Evolutionary conservation across 2,329 filamentous ascomycete species (phyloP).

Genomic region (Fusarium phyllophilum): DNA sequence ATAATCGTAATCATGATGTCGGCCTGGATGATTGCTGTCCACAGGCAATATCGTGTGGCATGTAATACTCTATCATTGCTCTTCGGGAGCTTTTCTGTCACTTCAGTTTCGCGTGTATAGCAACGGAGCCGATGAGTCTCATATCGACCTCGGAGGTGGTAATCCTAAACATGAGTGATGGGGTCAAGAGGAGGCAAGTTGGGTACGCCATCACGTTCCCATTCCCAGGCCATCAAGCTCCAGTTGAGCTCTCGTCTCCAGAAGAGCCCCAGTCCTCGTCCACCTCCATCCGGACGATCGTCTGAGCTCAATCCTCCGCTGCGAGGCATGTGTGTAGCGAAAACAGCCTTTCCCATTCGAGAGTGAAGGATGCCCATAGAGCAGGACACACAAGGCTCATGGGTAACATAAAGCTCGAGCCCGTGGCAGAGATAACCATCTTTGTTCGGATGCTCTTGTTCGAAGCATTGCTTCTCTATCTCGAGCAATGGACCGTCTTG

Average conservation of each 20-base stretch:
- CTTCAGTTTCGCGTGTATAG: conserved; percentile 18
- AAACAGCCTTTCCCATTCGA: conserved; percentile 86
- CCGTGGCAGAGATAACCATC: conserved; percentile 95
- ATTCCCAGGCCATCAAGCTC: conserved; percentile 86
- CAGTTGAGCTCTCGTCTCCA: conserved; percentile 85
- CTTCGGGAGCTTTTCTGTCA: conserved; percentile 17
- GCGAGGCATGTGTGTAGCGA: conserved; percentile 79
- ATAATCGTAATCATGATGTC: conserved; percentile 21
- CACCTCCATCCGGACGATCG: conserved; percentile 66
- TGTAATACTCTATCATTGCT: conserved; percentile 33
- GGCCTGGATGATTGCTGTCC: conserved; percentile 4
- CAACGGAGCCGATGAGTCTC: conserved; percentile 45
- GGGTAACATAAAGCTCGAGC: conserved; percentile 91
- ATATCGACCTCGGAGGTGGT: conserved; percentile 53
- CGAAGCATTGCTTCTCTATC: conserved; percentile 71
- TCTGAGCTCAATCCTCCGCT: conserved; percentile 89
- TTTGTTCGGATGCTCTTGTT: conserved; percentile 70
- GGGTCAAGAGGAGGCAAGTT: conserved; percentile 55
- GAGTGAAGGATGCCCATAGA: conserved; percentile 97
- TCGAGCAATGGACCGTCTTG: conserved; percentile 75
- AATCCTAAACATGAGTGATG: conserved; percentile 62
- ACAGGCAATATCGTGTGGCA: conserved; percentile 19
- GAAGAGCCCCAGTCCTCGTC: conserved; percentile 73
- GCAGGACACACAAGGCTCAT: conserved; percentile 97
- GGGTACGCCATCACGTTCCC: conserved; percentile 61